Evolutionary conservation across 306 rosid species (phyloP).

Genomic region (Albizia julibrissin): DNA sequence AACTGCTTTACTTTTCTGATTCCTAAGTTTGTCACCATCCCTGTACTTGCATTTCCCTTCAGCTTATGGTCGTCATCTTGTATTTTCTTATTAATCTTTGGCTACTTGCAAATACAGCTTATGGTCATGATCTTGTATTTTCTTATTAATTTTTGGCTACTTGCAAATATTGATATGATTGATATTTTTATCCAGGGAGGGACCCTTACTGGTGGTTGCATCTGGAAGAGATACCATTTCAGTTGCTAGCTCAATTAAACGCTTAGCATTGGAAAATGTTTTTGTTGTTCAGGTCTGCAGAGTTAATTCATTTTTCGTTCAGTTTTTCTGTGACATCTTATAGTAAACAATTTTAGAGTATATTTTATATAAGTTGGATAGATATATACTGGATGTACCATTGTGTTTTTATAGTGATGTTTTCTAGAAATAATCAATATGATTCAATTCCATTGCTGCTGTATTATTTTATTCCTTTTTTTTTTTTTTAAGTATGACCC

Average conservation of each 20-base stretch:
- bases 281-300: constrained; percentile 84
- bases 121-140: background rate
- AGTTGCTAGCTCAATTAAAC: constrained; percentile 77
- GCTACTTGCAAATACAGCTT: constrained; percentile 7
- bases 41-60: constrained; percentile 17
- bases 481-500: background rate
- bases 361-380: constrained; percentile 5
- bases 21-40: constrained; percentile 20
- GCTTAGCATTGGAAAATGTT: constrained; percentile 70
- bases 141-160: constrained; percentile 10
- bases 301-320: constrained; percentile 19
- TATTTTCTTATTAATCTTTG: constrained; percentile 5
- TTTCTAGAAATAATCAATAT: constrained; percentile 4
- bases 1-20: constrained; percentile 2
- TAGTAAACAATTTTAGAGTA: constrained; percentile 15
- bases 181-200: constrained; percentile 64
- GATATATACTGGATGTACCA: background rate
- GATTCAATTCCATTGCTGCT: constrained; percentile 21
- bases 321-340: constrained; percentile 22
- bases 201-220: constrained; percentile 88
- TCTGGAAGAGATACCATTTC: constrained; percentile 91
- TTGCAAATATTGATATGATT: constrained; percentile 24
- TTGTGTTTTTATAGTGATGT: constrained; percentile 7
- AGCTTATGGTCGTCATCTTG: background rate
- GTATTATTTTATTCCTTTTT: background rate